Evolutionary conservation across 257 asterid genomes (phyloP).

Genomic region (Pogostemon cablin): DNA sequence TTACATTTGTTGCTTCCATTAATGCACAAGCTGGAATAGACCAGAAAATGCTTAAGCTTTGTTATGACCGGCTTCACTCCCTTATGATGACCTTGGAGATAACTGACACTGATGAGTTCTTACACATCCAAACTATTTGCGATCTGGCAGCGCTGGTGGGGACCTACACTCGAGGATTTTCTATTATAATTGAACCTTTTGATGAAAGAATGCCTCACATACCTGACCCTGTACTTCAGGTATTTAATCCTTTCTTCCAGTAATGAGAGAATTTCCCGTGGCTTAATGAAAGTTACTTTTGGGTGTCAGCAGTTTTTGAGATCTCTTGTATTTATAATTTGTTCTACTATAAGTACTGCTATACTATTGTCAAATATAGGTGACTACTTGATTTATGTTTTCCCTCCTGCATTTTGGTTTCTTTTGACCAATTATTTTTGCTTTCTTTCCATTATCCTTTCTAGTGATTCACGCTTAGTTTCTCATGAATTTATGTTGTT

Average conservation of each 20-base stretch:
- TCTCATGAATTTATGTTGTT: conserved; percentile 32
- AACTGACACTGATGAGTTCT: conserved; percentile 90
- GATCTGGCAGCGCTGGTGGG: conserved; percentile 97
- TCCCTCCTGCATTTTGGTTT: conserved; percentile 11
- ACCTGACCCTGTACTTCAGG: conserved; percentile 99
- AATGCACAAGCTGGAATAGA: conserved; percentile 90
- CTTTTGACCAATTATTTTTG: background rate
- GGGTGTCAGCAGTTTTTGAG: background rate
- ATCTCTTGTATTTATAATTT: background rate
- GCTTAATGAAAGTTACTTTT: background rate
- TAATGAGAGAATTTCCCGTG: background rate
- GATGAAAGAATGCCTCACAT: conserved; percentile 98
- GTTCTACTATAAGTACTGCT: background rate
- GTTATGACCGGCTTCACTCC: conserved; percentile 95
- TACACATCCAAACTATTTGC: conserved; percentile 88
- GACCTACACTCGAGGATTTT: conserved; percentile 90
- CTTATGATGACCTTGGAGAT: conserved; percentile 95
- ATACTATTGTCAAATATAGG: conserved; percentile 8
- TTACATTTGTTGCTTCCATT: conserved; percentile 88
- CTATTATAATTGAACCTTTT: conserved; percentile 89
- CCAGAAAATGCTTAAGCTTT: conserved; percentile 86
- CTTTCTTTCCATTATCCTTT: conserved; percentile 9
- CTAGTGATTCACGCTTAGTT: conserved; percentile 13
- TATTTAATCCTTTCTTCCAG: conserved; percentile 23
- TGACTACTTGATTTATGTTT: background rate